Base-by-base conservation (phyloP, 1,139 yeast genomes). In the Hansenula anomala region DNA sequence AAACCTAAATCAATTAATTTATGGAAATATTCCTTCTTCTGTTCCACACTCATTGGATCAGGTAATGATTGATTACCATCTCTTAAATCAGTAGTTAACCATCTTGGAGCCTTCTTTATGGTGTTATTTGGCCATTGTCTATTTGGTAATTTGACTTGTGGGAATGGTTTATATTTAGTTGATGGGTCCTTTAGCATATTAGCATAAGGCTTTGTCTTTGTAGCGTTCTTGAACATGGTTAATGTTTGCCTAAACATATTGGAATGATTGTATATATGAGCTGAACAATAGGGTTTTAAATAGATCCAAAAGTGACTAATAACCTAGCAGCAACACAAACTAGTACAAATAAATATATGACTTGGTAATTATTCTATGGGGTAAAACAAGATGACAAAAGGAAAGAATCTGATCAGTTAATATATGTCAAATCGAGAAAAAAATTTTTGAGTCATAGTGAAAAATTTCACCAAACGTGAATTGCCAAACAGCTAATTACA, bases 61-160 rank as follows among this genome's bases (percentile, higher is more conserved):
- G 97, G 97, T 51, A 92, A 73, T 11, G 97, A 86, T 67, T 92
- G 97, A 68, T 92, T 92, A 41, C 98, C 98, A 60, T 92, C 98
- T 63, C 97, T 77, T 54, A 92, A 74, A 61, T 92, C 97, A 3
- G 97, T 92, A 9, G 96, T 85, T 40, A 92, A 75, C 97, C 97
- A 92, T 61, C 97, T 74, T 41, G 98, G 97, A 4, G 97, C 84
- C 60, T 80, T 80, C 38, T 76, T 75, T 51, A 92, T 71, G 29
- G 79, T 66, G 40, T 77, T 79, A 45, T 75, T 66, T 11, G 98
- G 98, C 98, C 98, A 92, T 48, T 80, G 77, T 52, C 98, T 78
- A 54, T 83, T 75, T 20, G 87, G 80, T 47, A 90, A 69, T 34
- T 79, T 61, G 34, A 90, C 68, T 4, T 82, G 76, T 40, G 79